Conservation (phyloP, 345 rosid genomes). For the Eucalyptus shirleyi region DNA sequence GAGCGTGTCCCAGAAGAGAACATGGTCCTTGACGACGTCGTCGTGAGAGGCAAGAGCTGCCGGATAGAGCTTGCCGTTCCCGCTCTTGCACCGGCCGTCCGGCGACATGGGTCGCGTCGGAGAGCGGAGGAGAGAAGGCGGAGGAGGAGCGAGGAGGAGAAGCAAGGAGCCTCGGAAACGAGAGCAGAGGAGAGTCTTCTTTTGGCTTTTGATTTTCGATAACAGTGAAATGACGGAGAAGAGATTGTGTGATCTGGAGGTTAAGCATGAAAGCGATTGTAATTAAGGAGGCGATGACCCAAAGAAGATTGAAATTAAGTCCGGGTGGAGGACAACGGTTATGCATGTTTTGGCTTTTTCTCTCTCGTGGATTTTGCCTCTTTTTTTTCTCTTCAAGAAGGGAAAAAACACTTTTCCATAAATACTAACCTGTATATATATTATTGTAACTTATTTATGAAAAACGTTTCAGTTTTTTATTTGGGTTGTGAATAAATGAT, state of each 20-base stretch:
- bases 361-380: not conserved
- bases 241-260: not conserved
- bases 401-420: not conserved
- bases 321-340: slow-evolving; percentile 54
- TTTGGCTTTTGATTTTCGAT: not conserved
- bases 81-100: slow-evolving; percentile 4
- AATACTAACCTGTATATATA: not conserved
- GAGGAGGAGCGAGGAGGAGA: not conserved
- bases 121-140: not conserved
- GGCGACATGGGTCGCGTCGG: slow-evolving; percentile 17
- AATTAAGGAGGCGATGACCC: slow-evolving; percentile 17
- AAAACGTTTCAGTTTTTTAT: not conserved
- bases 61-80: slow-evolving; percentile 35
- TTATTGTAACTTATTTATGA: not conserved
- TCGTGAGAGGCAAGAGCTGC: slow-evolving; percentile 54
- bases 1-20: slow-evolving; percentile 78
- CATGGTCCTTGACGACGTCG: slow-evolving; percentile 27
- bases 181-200: not conserved
- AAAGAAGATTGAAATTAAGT: slow-evolving; percentile 5
- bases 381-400: not conserved
- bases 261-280: not conserved
- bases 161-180: not conserved
- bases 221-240: not conserved
- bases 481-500: not conserved
- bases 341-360: slow-evolving; percentile 50